phyloP scores from a whole-genome alignment of 2,329 filamentous ascomycete species.

The Fusarium aywerte region DNA sequence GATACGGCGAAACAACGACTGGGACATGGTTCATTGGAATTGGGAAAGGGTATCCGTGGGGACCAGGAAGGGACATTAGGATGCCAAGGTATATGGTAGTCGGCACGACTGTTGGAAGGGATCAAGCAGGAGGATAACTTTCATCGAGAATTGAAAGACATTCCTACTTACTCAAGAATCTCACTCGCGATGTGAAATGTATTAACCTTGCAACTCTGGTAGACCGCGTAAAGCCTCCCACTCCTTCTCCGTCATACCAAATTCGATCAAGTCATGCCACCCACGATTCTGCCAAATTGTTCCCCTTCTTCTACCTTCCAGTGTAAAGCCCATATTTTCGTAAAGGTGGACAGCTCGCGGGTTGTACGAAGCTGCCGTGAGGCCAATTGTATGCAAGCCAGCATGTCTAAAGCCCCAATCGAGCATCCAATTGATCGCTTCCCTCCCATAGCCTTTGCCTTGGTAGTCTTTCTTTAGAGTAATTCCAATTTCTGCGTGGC shows the following conservation, averaged over 20 bases:
- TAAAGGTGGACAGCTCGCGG: slow-evolving; percentile 3
- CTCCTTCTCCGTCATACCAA: slow-evolving; percentile 55
- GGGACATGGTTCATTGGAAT: not conserved
- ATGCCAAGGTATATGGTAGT: not conserved
- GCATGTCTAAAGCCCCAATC: slow-evolving; percentile 23
- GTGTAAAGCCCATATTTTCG: slow-evolving; percentile 4
- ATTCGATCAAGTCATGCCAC: slow-evolving; percentile 52
- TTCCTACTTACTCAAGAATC: no score
- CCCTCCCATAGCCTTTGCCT: slow-evolving; percentile 13
- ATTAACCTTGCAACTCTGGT: rapidly evolving
- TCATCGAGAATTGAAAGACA: no score
- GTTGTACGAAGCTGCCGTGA: slow-evolving; percentile 2
- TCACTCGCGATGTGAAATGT: not conserved
- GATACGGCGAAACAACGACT: not conserved
- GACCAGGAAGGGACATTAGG: not conserved
- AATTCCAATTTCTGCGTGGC: slow-evolving; percentile 18
- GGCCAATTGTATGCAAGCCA: slow-evolving; percentile 12
- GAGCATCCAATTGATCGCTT: slow-evolving; percentile 21
- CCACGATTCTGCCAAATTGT: slow-evolving; percentile 56
- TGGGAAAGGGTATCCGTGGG: not conserved
- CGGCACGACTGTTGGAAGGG: not conserved
- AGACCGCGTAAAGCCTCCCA: slow-evolving; percentile 46
- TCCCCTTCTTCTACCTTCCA: slow-evolving; percentile 42
- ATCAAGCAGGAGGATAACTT: not conserved
- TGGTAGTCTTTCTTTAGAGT: not conserved